Percentiles rank a stretch among this genome's conserved stretches.
Evolutionary conservation across 2,329 filamentous ascomycete species (phyloP).

Genomic region (Exophiala lecanii-corni): DNA sequence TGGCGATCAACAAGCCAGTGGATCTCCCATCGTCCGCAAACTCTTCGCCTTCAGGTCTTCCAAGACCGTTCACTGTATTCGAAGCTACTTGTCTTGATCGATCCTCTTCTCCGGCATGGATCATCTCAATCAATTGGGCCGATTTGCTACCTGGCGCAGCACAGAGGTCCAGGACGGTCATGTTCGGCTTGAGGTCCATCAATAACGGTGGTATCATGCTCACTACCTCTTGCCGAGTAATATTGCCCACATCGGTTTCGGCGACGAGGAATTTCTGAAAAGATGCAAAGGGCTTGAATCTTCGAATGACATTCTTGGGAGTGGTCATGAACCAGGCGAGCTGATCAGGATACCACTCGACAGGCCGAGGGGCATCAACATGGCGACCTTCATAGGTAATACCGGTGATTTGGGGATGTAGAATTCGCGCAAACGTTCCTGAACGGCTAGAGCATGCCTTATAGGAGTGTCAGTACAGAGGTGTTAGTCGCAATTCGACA

Average conservation of each 20-base stretch:
- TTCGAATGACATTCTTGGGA: conserved; percentile 89
- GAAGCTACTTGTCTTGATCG: conserved; percentile 68
- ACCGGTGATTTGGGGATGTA: conserved; percentile 86
- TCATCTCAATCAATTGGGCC: conserved; percentile 88
- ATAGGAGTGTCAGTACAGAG: conserved; percentile 7
- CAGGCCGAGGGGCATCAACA: conserved; percentile 75
- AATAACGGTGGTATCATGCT: conserved; percentile 97
- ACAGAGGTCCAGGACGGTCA: conserved; percentile 92
- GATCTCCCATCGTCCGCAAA: conserved; percentile 75
- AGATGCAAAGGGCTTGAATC: conserved; percentile 86
- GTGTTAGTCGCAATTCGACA: too few relatives aligned
- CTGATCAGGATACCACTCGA: conserved; percentile 90
- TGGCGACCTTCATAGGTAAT: conserved; percentile 78
- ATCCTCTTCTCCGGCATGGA: conserved; percentile 88
- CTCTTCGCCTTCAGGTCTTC: conserved; percentile 48
- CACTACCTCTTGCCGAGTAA: conserved; percentile 94
- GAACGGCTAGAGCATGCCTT: conserved; percentile 87
- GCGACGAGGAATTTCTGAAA: conserved; percentile 98
- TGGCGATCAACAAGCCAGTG: conserved; percentile 88
- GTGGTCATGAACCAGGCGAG: conserved; percentile 98
- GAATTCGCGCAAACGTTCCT: conserved; percentile 77
- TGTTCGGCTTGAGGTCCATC: conserved; percentile 84
- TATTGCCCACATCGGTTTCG: conserved; percentile 95
- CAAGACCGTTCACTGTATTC: conserved; percentile 58
- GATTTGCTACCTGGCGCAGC: conserved; percentile 97